phyloP scores from a whole-genome alignment of 306 rosid genomes.

The Vigna reflexopilosa region DNA sequence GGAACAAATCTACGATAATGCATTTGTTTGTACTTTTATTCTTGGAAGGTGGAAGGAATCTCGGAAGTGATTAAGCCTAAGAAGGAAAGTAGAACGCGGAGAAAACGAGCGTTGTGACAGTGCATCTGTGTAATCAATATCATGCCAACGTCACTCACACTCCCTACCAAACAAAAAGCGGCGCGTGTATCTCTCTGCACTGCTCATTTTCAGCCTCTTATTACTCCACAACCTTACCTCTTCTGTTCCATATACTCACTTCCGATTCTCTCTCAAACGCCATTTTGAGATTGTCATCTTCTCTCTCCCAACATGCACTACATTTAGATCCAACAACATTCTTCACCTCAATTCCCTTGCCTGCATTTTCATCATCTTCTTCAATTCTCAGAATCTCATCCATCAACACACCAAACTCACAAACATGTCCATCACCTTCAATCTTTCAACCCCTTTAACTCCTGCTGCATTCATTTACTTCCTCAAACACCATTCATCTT shows the following conservation, averaged over 20 bases:
- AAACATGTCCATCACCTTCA: neutral
- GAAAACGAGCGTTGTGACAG: neutral
- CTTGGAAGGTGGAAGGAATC: neutral
- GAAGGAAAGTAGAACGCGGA: neutral
- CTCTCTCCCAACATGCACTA: neutral
- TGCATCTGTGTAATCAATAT: neutral
- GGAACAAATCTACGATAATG: too few relatives aligned
- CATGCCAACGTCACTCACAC: neutral
- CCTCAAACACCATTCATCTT: neutral
- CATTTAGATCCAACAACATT: neutral
- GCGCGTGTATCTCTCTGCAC: conserved; percentile 41
- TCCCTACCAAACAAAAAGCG: conserved; percentile 26
- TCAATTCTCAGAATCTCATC: neutral
- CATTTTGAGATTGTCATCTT: neutral
- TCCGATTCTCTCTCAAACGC: neutral
- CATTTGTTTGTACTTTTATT: too few relatives aligned
- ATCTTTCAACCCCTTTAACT: neutral
- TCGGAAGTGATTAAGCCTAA: neutral
- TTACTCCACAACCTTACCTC: neutral
- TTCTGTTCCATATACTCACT: neutral
- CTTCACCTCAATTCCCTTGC: neutral
- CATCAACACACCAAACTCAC: neutral
- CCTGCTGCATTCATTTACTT: neutral
- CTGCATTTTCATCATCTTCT: neutral
- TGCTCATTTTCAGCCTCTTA: conserved; percentile 32